phyloP scores from a whole-genome alignment of 352 stramenopile genomes.

The Phytophthora ohioensis region DNA sequence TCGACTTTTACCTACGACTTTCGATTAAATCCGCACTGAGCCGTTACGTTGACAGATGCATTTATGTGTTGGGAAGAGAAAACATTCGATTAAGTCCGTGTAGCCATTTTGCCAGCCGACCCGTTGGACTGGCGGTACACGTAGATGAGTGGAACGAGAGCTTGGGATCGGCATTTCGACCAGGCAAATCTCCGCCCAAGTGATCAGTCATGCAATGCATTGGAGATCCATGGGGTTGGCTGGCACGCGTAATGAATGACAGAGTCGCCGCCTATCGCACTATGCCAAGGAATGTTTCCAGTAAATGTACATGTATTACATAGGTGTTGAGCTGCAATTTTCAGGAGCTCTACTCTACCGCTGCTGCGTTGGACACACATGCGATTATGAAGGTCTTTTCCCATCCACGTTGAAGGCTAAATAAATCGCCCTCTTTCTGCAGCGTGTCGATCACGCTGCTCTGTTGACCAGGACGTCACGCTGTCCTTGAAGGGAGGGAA shows the following conservation, averaged over 20 bases:
- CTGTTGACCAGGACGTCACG: too few relatives aligned
- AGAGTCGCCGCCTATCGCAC: not conserved
- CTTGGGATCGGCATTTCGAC: not conserved
- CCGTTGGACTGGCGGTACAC: constrained; percentile 10
- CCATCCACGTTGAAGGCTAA: not conserved
- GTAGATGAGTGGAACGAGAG: too few relatives aligned
- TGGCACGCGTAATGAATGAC: not conserved
- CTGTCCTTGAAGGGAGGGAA: too few relatives aligned
- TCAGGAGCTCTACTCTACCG: too few relatives aligned
- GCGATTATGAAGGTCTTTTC: not conserved
- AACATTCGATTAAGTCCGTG: constrained; percentile 14
- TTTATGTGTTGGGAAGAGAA: not conserved
- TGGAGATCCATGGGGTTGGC: not conserved
- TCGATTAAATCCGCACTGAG: constrained; percentile 25
- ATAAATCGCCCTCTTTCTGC: not conserved
- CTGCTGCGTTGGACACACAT: not conserved
- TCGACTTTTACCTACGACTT: not conserved
- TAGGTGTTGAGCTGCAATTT: not conserved
- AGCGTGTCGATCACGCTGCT: too few relatives aligned
- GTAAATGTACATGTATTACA: not conserved
- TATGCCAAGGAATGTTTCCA: constrained; percentile 2
- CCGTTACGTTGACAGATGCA: not conserved
- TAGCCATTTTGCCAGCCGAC: constrained; percentile 21
- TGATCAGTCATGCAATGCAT: constrained; percentile 12
- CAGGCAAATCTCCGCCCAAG: not conserved